Conservation (phyloP, 2,329 filamentous ascomycete genomes). For the Akanthomyces muscarius region DNA sequence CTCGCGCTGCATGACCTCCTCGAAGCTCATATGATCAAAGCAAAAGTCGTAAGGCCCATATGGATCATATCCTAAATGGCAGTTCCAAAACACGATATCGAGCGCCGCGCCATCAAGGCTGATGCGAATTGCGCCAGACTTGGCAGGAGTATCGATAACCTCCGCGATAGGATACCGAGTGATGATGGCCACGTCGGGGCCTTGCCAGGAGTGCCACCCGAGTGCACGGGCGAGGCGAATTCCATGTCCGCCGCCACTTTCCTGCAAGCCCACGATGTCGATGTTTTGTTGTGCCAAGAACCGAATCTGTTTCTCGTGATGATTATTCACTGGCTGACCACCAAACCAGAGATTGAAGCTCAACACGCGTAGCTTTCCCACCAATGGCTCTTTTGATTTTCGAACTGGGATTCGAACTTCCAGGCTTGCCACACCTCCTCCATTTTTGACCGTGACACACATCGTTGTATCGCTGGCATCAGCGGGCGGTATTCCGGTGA, state of each 20-base stretch:
- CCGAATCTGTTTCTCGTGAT: slow-evolving; percentile 36
- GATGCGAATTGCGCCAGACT: slow-evolving; percentile 31
- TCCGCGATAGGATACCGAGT: slow-evolving; percentile 38
- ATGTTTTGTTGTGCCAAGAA: slow-evolving; percentile 30
- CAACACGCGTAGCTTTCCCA: slow-evolving; percentile 33
- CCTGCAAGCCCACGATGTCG: slow-evolving; percentile 38
- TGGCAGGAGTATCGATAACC: slow-evolving; percentile 24
- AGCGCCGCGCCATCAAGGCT: slow-evolving; percentile 30
- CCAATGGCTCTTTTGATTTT: slow-evolving; percentile 24
- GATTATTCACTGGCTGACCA: slow-evolving; percentile 33
- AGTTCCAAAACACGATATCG: slow-evolving; percentile 34
- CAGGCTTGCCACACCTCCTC: slow-evolving; percentile 23
- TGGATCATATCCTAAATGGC: slow-evolving; percentile 35
- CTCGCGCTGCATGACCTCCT: slow-evolving; percentile 33
- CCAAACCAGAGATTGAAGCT: slow-evolving; percentile 40
- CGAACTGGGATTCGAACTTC: slow-evolving; percentile 33
- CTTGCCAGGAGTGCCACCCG: slow-evolving; percentile 37
- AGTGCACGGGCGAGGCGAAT: slow-evolving; percentile 34
- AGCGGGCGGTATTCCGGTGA: slow-evolving; percentile 33
- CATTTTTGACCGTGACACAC: slow-evolving; percentile 27
- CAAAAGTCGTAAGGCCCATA: slow-evolving; percentile 44
- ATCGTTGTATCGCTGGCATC: slow-evolving; percentile 22
- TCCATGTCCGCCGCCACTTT: slow-evolving; percentile 30
- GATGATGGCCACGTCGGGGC: slow-evolving; percentile 32
- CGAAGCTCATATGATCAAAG: slow-evolving; percentile 32